A percentile compares a stretch with the other conserved stretches of the same genome.
Conservation (phyloP, 2,329 filamentous ascomycete genomes). For the Magnaporthiopsis rhizophila region DNA sequence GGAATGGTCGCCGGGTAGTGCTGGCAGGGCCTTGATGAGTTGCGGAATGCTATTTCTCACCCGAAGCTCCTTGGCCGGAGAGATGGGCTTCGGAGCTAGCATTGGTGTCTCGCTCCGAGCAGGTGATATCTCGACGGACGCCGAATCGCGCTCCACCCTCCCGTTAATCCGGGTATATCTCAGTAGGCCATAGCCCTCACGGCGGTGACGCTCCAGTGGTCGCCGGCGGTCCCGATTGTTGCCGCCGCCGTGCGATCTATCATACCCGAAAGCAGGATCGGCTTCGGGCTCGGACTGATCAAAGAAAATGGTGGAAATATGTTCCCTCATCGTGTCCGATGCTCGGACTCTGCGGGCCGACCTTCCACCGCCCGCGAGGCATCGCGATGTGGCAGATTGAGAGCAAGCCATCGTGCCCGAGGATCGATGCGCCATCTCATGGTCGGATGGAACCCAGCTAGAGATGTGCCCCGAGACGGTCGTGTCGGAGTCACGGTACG, state of each 20-base stretch:
- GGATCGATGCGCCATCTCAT: neutral
- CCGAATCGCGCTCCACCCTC: conserved; percentile 1
- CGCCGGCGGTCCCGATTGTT: neutral
- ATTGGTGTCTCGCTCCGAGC: conserved; percentile 22
- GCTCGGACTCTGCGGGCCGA: neutral
- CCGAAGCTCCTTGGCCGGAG: conserved; percentile 34
- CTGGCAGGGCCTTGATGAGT: conserved; percentile 44
- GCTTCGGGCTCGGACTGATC: neutral
- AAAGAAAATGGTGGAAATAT: neutral
- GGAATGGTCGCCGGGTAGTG: conserved; percentile 26
- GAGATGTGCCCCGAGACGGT: neutral
- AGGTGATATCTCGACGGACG: conserved; percentile 3
- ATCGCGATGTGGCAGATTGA: neutral
- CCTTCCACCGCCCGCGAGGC: neutral
- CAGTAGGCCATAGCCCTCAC: conserved; percentile 6
- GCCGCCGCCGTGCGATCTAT: neutral
- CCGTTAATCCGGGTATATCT: conserved; percentile 5
- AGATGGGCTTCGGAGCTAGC: conserved; percentile 40
- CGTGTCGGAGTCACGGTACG: neutral
- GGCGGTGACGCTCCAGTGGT: conserved; percentile 5
- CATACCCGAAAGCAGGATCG: neutral
- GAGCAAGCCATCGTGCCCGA: neutral
- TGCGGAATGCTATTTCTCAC: conserved; percentile 42
- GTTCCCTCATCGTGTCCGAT: neutral
- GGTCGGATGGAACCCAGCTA: neutral